Percentiles rank a stretch among this genome's conserved stretches.
Evolutionary conservation across 2,329 filamentous ascomycete genomes (phyloP).

Genomic region (Aureobasidium subglaciale): DNA sequence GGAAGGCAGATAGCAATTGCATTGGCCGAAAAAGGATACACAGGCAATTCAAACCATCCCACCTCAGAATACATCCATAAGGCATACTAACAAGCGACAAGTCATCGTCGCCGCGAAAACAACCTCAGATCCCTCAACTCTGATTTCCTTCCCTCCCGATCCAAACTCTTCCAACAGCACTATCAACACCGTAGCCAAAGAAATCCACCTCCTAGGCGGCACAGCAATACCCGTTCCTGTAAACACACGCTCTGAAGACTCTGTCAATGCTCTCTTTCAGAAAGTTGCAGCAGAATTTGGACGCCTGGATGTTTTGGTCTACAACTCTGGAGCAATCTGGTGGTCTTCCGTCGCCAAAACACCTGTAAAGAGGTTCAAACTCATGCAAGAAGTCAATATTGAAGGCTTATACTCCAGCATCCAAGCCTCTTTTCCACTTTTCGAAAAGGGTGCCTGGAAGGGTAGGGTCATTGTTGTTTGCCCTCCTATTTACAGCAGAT

Average conservation of each 20-base stretch:
- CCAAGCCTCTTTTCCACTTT: slow-evolving; percentile 61
- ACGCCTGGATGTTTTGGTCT: slow-evolving; percentile 66
- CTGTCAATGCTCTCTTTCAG: not conserved
- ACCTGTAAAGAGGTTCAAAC: slow-evolving; percentile 44
- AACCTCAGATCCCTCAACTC: slow-evolving; percentile 54
- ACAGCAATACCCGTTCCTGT: slow-evolving; percentile 59
- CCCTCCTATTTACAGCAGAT: slow-evolving; percentile 78
- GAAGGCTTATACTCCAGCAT: slow-evolving; percentile 69
- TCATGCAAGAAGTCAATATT: slow-evolving; percentile 68
- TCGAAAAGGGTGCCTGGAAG: slow-evolving; percentile 40
- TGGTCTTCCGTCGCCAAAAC: slow-evolving; percentile 70
- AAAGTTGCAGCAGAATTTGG: slow-evolving; percentile 24
- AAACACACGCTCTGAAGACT: slow-evolving; percentile 37
- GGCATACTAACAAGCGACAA: slow-evolving; percentile 28
- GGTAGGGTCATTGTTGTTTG: slow-evolving; percentile 71
- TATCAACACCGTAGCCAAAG: slow-evolving; percentile 70
- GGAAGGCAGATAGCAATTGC: slow-evolving; percentile 74
- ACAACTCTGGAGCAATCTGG: slow-evolving; percentile 82
- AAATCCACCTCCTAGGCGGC: slow-evolving; percentile 61
- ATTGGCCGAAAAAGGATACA: slow-evolving; percentile 62
- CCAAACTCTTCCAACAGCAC: slow-evolving; percentile 70
- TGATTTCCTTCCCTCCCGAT: slow-evolving; percentile 61
- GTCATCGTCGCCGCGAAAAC: slow-evolving; percentile 74
- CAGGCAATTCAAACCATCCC: slow-evolving; percentile 43
- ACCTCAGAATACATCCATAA: too few species aligned